Evolutionary conservation across 164 flowering plant genomes (phyloP), one percentile per base, ranked within the genome.

Genomic region (Hamamelis virginiana): DNA sequence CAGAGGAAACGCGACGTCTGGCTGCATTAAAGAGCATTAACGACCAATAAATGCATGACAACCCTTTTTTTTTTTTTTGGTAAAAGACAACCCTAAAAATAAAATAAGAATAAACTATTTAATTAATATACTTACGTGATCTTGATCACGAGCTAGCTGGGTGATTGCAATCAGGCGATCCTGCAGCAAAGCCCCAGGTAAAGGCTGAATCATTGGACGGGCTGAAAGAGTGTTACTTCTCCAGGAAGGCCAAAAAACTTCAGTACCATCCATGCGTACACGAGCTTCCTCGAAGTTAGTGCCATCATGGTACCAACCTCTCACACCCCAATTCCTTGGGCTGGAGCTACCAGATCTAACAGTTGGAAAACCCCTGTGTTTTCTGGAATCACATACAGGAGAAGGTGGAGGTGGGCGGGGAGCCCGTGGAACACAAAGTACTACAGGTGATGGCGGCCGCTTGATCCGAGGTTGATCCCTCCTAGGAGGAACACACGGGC

Each of bases 321-420:
- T 83, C 71, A 88, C 71, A 57, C 97, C 94, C 97, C 92, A 94
- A 62, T 94, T 87, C 83, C 97, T 88, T 41, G 98, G 98, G 82
- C 98, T 94, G 58, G 98, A 94, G 82, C 98, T 94, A 74, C 98
- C 98, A 78, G 98, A 92, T 75, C 98, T 88, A 68, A 91, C 97
- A 66, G 91, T 88, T 25, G 98, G 96, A 77, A 92, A 91, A 28
- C 98, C 97, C 65, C 90, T 86, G 23, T 84, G 91, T 68, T 82
- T 91, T 80, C 97, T 88, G 25, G 95, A 85, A 72, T 91, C 92
- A 56, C 91, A 82, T 67, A 84, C 96, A 69, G 94, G 87, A 74
- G 97, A 90, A 13, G 96, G 96, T 14, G 97, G 94, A 58, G 97
- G 97, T 10, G 90, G 97, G 21, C 84, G 85, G 57, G 98, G 97